A percentile compares a stretch with the other conserved stretches of the same genome.
Conservation (phyloP, 805 yeast species). For the Cyberlindnera mycetangii region DNA sequence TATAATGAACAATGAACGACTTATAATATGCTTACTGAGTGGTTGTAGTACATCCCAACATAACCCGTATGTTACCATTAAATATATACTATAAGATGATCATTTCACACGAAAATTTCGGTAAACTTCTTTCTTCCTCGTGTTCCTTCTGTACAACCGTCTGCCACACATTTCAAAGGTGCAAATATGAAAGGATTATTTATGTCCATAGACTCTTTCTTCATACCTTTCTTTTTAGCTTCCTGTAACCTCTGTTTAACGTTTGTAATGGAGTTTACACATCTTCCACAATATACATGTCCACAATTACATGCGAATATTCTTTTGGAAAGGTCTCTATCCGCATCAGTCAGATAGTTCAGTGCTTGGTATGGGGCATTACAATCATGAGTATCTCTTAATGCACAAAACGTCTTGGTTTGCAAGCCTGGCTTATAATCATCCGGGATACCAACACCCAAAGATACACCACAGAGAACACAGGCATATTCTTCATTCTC, state of each 20-base stretch:
- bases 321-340: conserved; percentile 59
- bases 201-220: conserved; percentile 19
- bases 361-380: conserved; percentile 67
- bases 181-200: conserved; percentile 45
- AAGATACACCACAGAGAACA: conserved; percentile 63
- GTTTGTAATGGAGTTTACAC: conserved; percentile 64
- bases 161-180: conserved; percentile 57
- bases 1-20: neutral
- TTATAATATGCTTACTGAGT: too few species aligned
- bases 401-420: conserved; percentile 29
- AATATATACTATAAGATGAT: too few species aligned
- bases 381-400: conserved; percentile 34
- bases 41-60: too few species aligned
- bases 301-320: conserved; percentile 73
- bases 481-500: conserved; percentile 47
- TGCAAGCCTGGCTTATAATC: conserved; percentile 37
- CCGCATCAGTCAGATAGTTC: conserved; percentile 47
- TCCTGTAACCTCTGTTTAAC: conserved; percentile 27
- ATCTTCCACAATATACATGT: conserved; percentile 82
- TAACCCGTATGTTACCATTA: neutral
- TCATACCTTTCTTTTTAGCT: conserved; percentile 17
- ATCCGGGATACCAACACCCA: conserved; percentile 72
- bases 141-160: conserved; percentile 43
- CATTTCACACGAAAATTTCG: conserved; percentile 47
- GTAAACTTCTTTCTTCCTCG: conserved; percentile 48